These are phyloP conservation scores for Zea luxurians DNA, from an alignment of 176 grass and related monocot genomes.

Conservation along the genomic window DNA sequence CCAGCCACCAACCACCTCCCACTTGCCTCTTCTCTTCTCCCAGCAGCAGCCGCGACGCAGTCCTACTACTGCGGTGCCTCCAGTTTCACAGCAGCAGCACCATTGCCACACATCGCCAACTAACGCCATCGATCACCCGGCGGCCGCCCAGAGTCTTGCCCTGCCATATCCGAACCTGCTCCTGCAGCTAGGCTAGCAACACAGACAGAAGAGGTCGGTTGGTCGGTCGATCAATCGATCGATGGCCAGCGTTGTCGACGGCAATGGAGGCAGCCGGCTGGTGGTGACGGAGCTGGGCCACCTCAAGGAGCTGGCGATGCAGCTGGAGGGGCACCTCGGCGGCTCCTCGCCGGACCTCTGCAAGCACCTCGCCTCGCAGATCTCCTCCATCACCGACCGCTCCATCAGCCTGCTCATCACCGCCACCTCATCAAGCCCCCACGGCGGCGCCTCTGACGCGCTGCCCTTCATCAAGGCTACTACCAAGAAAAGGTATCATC, in stretches of 20 bases:
- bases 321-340: conserved; percentile 51
- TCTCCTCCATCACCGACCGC: conserved; percentile 44
- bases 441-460: neutral
- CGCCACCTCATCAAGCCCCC: neutral
- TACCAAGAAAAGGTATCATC: conserved; percentile 31
- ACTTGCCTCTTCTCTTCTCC: too few species aligned
- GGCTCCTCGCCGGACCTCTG: conserved; percentile 34
- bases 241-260: conserved; percentile 33
- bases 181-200: too few species aligned
- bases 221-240: conserved; percentile 17
- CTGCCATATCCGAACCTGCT: too few species aligned
- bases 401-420: conserved; percentile 52
- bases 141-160: too few species aligned
- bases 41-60: too few species aligned
- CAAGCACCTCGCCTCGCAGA: conserved; percentile 51
- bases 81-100: too few species aligned
- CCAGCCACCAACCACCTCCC: too few species aligned
- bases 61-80: too few species aligned
- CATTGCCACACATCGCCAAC: too few species aligned
- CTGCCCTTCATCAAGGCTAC: conserved; percentile 42
- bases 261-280: conserved; percentile 33
- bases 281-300: conserved; percentile 54
- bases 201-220: neutral
- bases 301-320: conserved; percentile 49
- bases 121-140: too few species aligned